Evolutionary conservation across 2,329 filamentous ascomycete genomes (phyloP).

Genomic region (Cadophora malorum): DNA sequence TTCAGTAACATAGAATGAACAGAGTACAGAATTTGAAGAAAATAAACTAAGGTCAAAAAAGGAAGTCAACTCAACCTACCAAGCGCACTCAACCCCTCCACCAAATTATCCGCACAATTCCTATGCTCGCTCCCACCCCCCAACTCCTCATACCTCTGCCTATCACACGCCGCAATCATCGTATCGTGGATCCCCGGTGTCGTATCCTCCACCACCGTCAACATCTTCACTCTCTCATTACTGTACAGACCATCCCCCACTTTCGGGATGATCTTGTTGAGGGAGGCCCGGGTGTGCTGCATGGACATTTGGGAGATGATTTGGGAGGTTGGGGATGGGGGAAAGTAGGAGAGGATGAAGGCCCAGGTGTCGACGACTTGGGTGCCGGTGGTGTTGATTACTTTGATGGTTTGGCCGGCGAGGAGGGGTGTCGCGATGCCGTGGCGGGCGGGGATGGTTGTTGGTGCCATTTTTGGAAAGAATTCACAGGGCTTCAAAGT

Average conservation of each 20-base stretch:
- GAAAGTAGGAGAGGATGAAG: constrained; percentile 32
- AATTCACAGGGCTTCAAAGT: not conserved
- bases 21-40: too few species aligned
- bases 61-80: constrained; percentile 20
- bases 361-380: constrained; percentile 41
- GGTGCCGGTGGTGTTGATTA: constrained; percentile 36
- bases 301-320: constrained; percentile 36
- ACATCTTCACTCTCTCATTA: constrained; percentile 34
- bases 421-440: constrained; percentile 31
- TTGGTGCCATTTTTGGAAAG: constrained; percentile 20
- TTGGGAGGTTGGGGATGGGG: constrained; percentile 16
- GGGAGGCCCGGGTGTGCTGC: constrained; percentile 36
- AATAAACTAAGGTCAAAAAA: too few species aligned
- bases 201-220: constrained; percentile 36
- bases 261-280: constrained; percentile 34
- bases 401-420: constrained; percentile 35
- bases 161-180: constrained; percentile 38
- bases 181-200: constrained; percentile 36
- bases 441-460: constrained; percentile 34
- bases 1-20: too few species aligned
- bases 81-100: constrained; percentile 32
- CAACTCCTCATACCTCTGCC: constrained; percentile 35
- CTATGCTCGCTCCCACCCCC: constrained; percentile 34
- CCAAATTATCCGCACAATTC: constrained; percentile 40
- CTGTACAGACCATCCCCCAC: constrained; percentile 34